Base-by-base conservation (phyloP, 345 rosid species). In the Combretum micranthum region DNA sequence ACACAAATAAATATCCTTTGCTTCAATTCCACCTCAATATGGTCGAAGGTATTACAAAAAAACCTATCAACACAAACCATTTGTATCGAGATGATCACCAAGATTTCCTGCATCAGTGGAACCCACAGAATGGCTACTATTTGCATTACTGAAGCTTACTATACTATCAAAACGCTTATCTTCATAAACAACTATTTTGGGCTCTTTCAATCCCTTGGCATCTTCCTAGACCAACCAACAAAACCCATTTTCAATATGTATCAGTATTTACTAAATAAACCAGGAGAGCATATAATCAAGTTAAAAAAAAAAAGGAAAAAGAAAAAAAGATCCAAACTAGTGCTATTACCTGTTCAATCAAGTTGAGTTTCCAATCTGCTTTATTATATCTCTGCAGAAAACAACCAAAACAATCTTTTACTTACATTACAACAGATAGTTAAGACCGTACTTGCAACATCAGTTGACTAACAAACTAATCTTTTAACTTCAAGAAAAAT, bases 131-230 rank as follows among this genome's bases (percentile, higher is more conserved):
- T 69, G 64, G 54, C 15, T 53, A 46, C 14, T 69, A 61, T 52
- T 68, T 43, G 42, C 44, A 64, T 77, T 53, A 52, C 65, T 71
- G 61, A 61, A 21, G 63, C 54, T 61, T 62, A 66, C 83, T 39
- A 55, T 50, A 65, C 88, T 75, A 64, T 55, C 61, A 42, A 77
- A 60, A 57, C 74, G 75, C 68, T 74, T 74, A 15, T 78, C 86
- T 64, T 79, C 61, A 54, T 80, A 83, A 64, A 88, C 81, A 60
- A 75, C 60, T 67, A 64, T 72, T 69, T 86, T 76, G 20, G 96
- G 96, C 67, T 75, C 96, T 70, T 78, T 80, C 70, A 88, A 63
- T 44, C 72, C 80, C 77, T 76, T 61, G 18, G 68, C 80, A 52
- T 71, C 82, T 75, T 81, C 95, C 98, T 92, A 67, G 55, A 74